These are phyloP conservation scores for Oryza glumipatula DNA, from an alignment of 176 grass and related monocot genomes.

Conservation along the genomic window DNA sequence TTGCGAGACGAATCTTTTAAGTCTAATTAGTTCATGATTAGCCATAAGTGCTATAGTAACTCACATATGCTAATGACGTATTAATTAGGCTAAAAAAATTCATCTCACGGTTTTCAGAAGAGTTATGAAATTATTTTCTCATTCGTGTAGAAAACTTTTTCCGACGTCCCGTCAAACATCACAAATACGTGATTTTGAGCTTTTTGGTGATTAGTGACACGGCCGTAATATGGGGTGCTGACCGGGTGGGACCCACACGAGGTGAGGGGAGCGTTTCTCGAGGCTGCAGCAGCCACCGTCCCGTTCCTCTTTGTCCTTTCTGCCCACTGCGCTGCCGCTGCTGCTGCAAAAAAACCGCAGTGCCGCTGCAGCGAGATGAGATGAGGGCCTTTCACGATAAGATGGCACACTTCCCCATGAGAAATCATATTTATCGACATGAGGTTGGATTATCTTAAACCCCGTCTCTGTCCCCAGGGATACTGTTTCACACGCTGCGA, in stretches of 20 bases:
- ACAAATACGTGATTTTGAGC: background rate
- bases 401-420: background rate
- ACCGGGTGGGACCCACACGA: background rate
- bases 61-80: no score
- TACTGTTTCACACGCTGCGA: background rate
- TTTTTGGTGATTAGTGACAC: background rate
- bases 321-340: background rate
- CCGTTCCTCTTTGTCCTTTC: constrained; percentile 16
- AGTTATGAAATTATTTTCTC: no score
- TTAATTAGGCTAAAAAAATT: no score
- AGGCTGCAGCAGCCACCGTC: background rate
- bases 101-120: no score
- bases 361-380: background rate
- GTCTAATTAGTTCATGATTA: no score
- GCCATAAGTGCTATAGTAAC: no score
- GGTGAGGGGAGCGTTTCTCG: background rate
- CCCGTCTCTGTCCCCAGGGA: background rate
- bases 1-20: no score
- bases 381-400: constrained; percentile 1
- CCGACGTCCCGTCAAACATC: no score
- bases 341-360: background rate
- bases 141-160: no score
- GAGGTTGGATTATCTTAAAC: background rate
- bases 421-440: background rate
- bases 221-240: constrained; percentile 14